These are phyloP conservation scores for Fusarium sp. DNA, from an alignment of 2,329 filamentous ascomycete genomes.

Conservation along the genomic window DNA sequence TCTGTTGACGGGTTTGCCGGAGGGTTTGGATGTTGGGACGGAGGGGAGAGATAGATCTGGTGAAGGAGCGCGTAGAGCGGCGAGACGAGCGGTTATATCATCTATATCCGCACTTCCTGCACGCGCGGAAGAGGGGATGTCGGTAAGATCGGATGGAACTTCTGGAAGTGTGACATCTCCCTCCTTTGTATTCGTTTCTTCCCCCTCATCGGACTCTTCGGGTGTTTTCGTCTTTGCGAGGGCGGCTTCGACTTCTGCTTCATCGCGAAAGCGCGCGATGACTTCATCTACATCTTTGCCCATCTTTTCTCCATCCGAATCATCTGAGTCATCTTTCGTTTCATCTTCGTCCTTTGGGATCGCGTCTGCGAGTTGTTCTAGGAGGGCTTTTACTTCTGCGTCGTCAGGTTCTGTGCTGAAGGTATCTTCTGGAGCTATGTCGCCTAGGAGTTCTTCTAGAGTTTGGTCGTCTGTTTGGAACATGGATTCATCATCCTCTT, in stretches of 20 bases:
- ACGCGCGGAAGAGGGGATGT: slow-evolving; percentile 48
- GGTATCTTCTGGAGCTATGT: slow-evolving; percentile 53
- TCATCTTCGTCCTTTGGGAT: slow-evolving; percentile 46
- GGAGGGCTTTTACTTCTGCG: slow-evolving; percentile 51
- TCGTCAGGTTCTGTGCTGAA: slow-evolving; percentile 44
- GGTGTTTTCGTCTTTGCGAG: slow-evolving; percentile 24
- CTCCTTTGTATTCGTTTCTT: slow-evolving; percentile 11
- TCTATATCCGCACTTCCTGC: slow-evolving; percentile 50
- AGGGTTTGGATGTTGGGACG: slow-evolving; percentile 62
- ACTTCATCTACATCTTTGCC: slow-evolving; percentile 57
- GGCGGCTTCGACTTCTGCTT: slow-evolving; percentile 53
- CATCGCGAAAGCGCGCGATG: slow-evolving; percentile 60
- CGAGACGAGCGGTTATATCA: slow-evolving; percentile 64
- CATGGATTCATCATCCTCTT: slow-evolving; percentile 54
- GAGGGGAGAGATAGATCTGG: slow-evolving; percentile 58
- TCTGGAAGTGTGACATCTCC: slow-evolving; percentile 57
- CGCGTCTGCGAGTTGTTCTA: slow-evolving; percentile 53
- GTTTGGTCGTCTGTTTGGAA: slow-evolving; percentile 64
- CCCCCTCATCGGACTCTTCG: slow-evolving; percentile 15
- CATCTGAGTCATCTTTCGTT: slow-evolving; percentile 47
- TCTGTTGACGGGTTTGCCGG: slow-evolving; percentile 54
- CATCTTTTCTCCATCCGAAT: slow-evolving; percentile 66
- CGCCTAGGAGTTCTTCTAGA: slow-evolving; percentile 63
- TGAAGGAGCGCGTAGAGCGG: slow-evolving; percentile 59
- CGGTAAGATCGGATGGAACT: slow-evolving; percentile 58